Conservation (phyloP, 345 rosid genomes). For the Pseudoturritis turrita region DNA sequence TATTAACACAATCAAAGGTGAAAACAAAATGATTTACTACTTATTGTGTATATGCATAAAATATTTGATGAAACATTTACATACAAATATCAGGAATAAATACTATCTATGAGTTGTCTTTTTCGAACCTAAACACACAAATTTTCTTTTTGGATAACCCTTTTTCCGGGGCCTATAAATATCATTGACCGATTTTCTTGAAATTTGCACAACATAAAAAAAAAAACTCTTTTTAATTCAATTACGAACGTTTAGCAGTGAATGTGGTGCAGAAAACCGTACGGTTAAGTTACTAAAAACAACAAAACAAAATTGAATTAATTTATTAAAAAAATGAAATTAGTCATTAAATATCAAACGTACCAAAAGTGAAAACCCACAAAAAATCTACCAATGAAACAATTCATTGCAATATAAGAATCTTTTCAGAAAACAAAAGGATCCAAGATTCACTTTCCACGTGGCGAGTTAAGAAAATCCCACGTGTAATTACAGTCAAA, state of each 20-base stretch:
- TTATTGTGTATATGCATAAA: too few species aligned
- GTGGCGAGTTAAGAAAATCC: neutral
- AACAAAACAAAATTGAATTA: neutral
- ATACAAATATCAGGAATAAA: too few species aligned
- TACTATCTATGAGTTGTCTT: neutral
- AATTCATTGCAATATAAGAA: neutral
- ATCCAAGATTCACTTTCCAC: slow-evolving; percentile 24
- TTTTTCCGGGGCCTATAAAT: too few species aligned
- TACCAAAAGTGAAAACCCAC: slow-evolving; percentile 4
- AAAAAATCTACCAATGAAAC: neutral
- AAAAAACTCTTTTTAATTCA: neutral
- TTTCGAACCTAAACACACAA: neutral
- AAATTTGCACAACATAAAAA: neutral
- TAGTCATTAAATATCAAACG: neutral
- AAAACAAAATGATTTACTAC: too few species aligned
- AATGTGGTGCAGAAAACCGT: slow-evolving; percentile 14
- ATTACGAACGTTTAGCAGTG: slow-evolving; percentile 5
- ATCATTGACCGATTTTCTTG: slow-evolving; percentile 11
- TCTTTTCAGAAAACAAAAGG: slow-evolving; percentile 1
- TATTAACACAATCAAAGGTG: too few species aligned
- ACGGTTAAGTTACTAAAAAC: neutral
- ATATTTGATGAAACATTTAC: too few species aligned
- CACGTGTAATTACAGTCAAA: slow-evolving; percentile 31
- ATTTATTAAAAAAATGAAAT: neutral
- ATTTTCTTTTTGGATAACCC: too few species aligned